Evolutionary conservation across 2,329 filamentous ascomycete species (phyloP).

Genomic region (Claviceps sp.): DNA sequence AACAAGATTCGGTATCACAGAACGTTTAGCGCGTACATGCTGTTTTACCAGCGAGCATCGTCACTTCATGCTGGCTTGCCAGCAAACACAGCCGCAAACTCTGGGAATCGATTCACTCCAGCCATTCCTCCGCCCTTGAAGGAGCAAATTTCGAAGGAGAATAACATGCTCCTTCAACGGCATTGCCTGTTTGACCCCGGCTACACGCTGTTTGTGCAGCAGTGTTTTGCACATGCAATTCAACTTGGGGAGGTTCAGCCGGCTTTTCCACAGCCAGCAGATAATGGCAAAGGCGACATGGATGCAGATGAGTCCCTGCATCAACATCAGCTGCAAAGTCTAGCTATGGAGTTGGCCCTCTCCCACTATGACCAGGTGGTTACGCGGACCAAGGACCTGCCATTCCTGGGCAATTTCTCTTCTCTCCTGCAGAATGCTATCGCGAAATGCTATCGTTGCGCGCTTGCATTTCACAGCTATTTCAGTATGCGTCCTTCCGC

Average conservation of each 20-base stretch:
- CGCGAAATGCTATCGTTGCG: slow-evolving; percentile 36
- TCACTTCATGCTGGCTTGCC: slow-evolving; percentile 32
- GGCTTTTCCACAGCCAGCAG: not conserved
- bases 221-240: slow-evolving; percentile 45
- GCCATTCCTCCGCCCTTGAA: slow-evolving; percentile 31
- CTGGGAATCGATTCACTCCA: slow-evolving; percentile 22
- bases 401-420: slow-evolving; percentile 46
- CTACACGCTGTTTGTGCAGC: slow-evolving; percentile 53
- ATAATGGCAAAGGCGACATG: slow-evolving; percentile 1
- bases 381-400: slow-evolving; percentile 54
- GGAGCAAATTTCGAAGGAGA: slow-evolving; percentile 55
- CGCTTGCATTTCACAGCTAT: slow-evolving; percentile 47
- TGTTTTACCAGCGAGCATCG: slow-evolving; percentile 82
- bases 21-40: slow-evolving; percentile 85
- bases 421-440: slow-evolving; percentile 34
- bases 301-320: slow-evolving; percentile 6
- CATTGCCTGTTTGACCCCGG: slow-evolving; percentile 68
- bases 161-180: slow-evolving; percentile 57
- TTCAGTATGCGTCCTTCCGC: slow-evolving; percentile 39
- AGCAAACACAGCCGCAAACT: not conserved
- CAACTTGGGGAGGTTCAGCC: slow-evolving; percentile 23
- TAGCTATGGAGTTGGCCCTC: slow-evolving; percentile 41
- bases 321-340: slow-evolving; percentile 25
- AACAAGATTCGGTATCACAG: slow-evolving; percentile 45
- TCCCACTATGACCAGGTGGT: slow-evolving; percentile 65